Evolutionary conservation across 1,284 basidiomycete genomes (phyloP).

Genomic region (Cutaneotrichosporon sp.): DNA sequence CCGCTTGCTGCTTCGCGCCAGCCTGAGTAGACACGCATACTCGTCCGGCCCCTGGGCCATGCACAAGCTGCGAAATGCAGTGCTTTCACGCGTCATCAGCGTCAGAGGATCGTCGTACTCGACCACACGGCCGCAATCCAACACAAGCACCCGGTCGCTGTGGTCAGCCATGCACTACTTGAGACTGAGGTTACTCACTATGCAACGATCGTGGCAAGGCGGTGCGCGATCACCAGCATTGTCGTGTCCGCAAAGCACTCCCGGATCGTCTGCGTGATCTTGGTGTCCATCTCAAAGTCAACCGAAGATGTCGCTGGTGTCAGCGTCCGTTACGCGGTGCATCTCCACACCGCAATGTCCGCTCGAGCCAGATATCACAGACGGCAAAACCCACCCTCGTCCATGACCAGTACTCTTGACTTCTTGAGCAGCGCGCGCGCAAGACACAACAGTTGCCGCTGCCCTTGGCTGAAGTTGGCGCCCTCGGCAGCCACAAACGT

Average conservation of each 20-base stretch:
- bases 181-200: conserved; percentile 30
- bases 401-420: conserved; percentile 64
- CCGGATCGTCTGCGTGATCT: conserved; percentile 71
- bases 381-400: conserved; percentile 13
- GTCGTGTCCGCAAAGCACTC: conserved; percentile 65
- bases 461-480: conserved; percentile 71
- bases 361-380: neutral
- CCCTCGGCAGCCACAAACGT: conserved; percentile 54
- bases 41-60: conserved; percentile 49
- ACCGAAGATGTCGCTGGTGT: conserved; percentile 75
- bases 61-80: conserved; percentile 44
- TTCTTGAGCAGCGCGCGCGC: conserved; percentile 70
- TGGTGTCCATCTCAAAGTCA: conserved; percentile 76
- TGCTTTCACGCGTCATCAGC: conserved; percentile 32
- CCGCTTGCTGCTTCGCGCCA: neutral
- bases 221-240: conserved; percentile 71
- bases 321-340: conserved; percentile 46
- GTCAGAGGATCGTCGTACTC: conserved; percentile 42
- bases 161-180: neutral
- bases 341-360: neutral
- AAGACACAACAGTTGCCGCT: conserved; percentile 72
- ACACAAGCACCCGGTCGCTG: conserved; percentile 72
- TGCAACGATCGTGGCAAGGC: conserved; percentile 59
- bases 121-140: conserved; percentile 63
- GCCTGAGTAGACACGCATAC: conserved; percentile 35